Evolutionary conservation across 2,329 filamentous ascomycete genomes (phyloP).

Genomic region (Colletotrichum noveboracense): DNA sequence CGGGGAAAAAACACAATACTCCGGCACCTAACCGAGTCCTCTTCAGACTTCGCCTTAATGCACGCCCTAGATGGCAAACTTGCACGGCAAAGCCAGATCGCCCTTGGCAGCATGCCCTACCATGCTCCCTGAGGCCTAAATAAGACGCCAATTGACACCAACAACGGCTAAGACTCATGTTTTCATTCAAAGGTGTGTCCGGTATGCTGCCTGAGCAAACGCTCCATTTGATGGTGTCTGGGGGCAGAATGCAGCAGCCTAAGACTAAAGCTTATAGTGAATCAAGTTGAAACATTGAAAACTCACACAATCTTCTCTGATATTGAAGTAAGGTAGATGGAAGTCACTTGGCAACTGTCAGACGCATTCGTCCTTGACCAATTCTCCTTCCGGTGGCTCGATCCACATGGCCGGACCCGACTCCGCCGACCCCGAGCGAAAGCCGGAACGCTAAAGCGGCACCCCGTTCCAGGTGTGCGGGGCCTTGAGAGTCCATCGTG

Average conservation of each 20-base stretch:
- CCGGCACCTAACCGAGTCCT: neutral
- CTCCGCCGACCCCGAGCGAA: neutral
- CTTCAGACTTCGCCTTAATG: neutral
- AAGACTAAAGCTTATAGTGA: neutral
- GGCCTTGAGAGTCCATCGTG: neutral
- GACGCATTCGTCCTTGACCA: neutral
- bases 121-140: neutral
- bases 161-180: neutral
- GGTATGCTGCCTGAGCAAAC: neutral
- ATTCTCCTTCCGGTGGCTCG: neutral
- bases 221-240: neutral
- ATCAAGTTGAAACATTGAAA: neutral
- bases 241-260: neutral
- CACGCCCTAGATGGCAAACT: neutral
- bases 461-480: neutral
- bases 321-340: neutral
- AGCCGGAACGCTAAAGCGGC: neutral
- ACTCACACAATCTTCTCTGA: neutral
- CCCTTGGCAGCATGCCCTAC: neutral
- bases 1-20: neutral
- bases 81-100: neutral
- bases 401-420: neutral
- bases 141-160: neutral
- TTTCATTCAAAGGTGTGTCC: neutral
- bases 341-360: neutral